Percentiles rank a stretch among this genome's conserved stretches.
Conservation (phyloP, 106 monocot species). For the Dactylorhiza incarnata region DNA sequence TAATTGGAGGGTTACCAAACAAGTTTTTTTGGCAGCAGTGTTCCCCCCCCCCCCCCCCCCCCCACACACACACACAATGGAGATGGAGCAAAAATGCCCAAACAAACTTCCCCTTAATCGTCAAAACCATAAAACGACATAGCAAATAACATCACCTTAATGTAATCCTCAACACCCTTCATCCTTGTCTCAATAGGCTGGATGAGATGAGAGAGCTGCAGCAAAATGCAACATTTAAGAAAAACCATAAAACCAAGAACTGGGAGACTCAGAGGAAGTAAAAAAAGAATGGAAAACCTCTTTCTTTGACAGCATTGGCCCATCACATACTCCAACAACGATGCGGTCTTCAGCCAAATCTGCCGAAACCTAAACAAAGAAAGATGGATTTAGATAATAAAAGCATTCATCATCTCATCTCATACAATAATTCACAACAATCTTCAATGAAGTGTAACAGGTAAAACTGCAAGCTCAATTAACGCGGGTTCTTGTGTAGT, state of each 20-base stretch:
- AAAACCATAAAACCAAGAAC: conserved; percentile 2
- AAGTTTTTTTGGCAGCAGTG: too few species aligned
- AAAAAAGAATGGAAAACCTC: conserved; percentile 15
- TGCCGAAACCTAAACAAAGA: conserved; percentile 40
- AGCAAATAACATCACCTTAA: conserved; percentile 37
- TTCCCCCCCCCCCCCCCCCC: too few species aligned
- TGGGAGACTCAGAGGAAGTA: neutral
- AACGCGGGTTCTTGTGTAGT: neutral
- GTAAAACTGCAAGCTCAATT: too few species aligned
- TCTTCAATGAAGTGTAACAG: too few species aligned
- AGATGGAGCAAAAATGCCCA: too few species aligned
- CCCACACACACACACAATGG: too few species aligned
- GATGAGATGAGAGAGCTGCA: conserved; percentile 49
- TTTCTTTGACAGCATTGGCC: conserved; percentile 56
- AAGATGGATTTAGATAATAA: neutral
- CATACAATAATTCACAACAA: too few species aligned
- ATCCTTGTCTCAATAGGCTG: conserved; percentile 47
- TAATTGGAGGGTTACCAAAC: too few species aligned
- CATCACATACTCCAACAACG: conserved; percentile 53
- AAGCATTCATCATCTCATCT: neutral
- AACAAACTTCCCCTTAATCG: too few species aligned
- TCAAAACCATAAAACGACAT: too few species aligned
- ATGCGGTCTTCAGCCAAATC: conserved; percentile 50
- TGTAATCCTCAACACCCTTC: conserved; percentile 62
- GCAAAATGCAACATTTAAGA: neutral